Evolutionary conservation across 2,329 filamentous ascomycete genomes (phyloP).

Genomic region (Fusarium proliferatum): DNA sequence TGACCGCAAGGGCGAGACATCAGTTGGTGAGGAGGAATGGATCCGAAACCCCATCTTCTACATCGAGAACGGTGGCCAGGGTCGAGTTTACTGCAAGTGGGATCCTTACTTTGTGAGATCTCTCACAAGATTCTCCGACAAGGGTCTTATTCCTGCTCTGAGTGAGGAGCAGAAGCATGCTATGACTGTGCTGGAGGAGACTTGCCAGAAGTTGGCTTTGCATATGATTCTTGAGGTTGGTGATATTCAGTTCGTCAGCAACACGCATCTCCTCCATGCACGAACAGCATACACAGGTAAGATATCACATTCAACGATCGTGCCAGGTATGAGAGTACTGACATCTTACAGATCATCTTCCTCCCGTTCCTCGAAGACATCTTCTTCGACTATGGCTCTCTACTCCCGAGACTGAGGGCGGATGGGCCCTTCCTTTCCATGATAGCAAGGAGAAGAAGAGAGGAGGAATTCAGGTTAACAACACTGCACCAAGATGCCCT

Average conservation of each 20-base stretch:
- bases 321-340: neutral
- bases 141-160: slow-evolving; percentile 77
- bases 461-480: slow-evolving; percentile 88
- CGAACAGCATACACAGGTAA: slow-evolving; percentile 76
- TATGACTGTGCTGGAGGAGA: slow-evolving; percentile 71
- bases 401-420: slow-evolving; percentile 83
- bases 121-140: slow-evolving; percentile 77
- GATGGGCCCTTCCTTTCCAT: slow-evolving; percentile 85
- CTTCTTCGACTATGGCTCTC: slow-evolving; percentile 87
- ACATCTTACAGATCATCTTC: slow-evolving; percentile 59
- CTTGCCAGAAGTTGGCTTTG: slow-evolving; percentile 75
- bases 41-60: slow-evolving; percentile 80
- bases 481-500: slow-evolving; percentile 78
- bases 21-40: slow-evolving; percentile 78
- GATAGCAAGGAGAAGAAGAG: slow-evolving; percentile 87
- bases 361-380: slow-evolving; percentile 77
- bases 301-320: neutral
- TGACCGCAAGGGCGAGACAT: slow-evolving; percentile 88
- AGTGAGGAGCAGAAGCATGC: slow-evolving; percentile 76
- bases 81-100: slow-evolving; percentile 74
- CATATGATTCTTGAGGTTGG: slow-evolving; percentile 90
- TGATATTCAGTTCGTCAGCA: slow-evolving; percentile 87
- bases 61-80: slow-evolving; percentile 74
- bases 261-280: slow-evolving; percentile 83
- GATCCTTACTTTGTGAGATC: slow-evolving; percentile 90